These are phyloP conservation scores for Chloromonas sp. DNA, from an alignment of 163 green algal genomes.

Conservation along the genomic window DNA sequence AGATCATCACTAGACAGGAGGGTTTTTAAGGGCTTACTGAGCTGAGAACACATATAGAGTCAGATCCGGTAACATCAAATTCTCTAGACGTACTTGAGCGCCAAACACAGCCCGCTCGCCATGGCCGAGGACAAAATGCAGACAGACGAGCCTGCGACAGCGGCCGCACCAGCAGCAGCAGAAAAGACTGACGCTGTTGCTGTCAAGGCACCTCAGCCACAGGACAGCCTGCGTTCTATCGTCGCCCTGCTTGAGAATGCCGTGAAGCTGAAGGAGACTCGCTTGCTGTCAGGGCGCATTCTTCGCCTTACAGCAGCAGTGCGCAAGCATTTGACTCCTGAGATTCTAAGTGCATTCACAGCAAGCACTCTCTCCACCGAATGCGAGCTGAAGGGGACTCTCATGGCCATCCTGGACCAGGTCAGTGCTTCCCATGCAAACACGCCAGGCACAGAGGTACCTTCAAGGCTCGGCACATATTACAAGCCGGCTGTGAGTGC, in stretches of 20 bases:
- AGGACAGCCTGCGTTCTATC: constrained; percentile 21
- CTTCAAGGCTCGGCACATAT: neutral
- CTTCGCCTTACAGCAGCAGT: constrained; percentile 69
- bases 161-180: neutral
- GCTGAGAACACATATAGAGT: neutral
- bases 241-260: constrained; percentile 65
- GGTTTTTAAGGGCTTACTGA: neutral
- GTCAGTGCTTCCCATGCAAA: neutral
- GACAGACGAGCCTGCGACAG: neutral
- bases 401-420: neutral
- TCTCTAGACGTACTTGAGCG: neutral
- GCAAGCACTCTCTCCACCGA: constrained; percentile 24
- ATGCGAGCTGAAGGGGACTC: neutral
- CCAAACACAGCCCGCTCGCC: neutral
- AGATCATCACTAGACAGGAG: neutral
- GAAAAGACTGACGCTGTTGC: neutral
- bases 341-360: constrained; percentile 35
- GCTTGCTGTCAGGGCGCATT: constrained; percentile 60
- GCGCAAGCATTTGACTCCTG: constrained; percentile 50
- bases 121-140: constrained; percentile 9
- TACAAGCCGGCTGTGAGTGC: neutral
- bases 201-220: neutral
- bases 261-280: constrained; percentile 78
- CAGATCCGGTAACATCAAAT: neutral
- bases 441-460: neutral